Percentiles rank a stretch among this genome's conserved stretches.
phyloP scores from a whole-genome alignment of 2,329 filamentous ascomycete genomes.

The Aspergillus sp. region DNA sequence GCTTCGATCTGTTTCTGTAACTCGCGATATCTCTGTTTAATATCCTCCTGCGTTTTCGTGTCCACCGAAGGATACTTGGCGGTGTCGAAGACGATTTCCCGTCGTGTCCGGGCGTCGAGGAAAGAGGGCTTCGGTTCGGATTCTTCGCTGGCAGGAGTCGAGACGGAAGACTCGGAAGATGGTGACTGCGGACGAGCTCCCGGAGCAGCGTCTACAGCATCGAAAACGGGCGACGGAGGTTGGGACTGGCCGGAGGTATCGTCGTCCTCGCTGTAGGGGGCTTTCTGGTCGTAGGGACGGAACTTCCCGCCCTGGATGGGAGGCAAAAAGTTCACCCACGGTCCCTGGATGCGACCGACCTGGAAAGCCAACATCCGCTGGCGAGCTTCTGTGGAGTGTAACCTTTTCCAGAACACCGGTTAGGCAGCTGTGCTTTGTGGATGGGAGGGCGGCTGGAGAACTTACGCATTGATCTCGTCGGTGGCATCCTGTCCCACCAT shows the following conservation, averaged over 20 bases:
- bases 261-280: constrained; percentile 32
- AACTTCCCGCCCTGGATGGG: constrained; percentile 89
- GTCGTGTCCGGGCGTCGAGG: constrained; percentile 69
- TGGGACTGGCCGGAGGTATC: constrained; percentile 55
- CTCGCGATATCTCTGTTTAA: constrained; percentile 78
- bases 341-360: constrained; percentile 77
- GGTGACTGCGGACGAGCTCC: constrained; percentile 35
- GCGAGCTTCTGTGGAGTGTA: constrained; percentile 78
- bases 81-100: constrained; percentile 73
- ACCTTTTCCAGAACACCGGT: constrained; percentile 48
- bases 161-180: constrained; percentile 30
- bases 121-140: constrained; percentile 55
- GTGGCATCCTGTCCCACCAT: constrained; percentile 94
- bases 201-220: constrained; percentile 47
- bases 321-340: constrained; percentile 84
- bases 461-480: constrained; percentile 87
- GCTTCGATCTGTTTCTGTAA: constrained; percentile 70
- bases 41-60: constrained; percentile 67
- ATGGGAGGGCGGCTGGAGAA: constrained; percentile 26
- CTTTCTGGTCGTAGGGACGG: constrained; percentile 52
- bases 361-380: constrained; percentile 77
- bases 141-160: constrained; percentile 24
- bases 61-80: constrained; percentile 81
- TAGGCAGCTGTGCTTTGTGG: constrained; percentile 13
- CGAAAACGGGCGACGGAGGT: constrained; percentile 59